Conservation (phyloP, 805 yeast genomes). For the Grigorovia humatica region DNA sequence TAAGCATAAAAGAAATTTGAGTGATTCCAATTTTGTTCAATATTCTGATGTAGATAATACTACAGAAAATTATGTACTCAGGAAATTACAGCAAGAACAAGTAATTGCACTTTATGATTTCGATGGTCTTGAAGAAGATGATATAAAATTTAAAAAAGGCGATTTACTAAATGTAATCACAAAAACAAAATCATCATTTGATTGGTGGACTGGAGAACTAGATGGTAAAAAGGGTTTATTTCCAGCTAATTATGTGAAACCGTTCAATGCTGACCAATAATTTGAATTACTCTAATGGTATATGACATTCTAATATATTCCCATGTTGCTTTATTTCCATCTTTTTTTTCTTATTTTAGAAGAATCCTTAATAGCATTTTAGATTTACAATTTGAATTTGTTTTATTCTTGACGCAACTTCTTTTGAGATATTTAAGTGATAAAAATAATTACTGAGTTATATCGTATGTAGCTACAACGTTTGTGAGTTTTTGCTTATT, state of each 20-base stretch:
- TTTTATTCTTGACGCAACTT: too few species aligned
- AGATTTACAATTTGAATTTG: too few species aligned
- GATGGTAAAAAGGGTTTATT: constrained; percentile 83
- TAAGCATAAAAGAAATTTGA: not conserved
- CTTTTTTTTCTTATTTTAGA: too few species aligned
- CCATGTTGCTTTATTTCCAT: too few species aligned
- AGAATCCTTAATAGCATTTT: too few species aligned
- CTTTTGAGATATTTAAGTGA: too few species aligned
- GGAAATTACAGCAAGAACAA: not conserved
- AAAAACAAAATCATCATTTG: constrained; percentile 80
- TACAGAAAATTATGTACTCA: not conserved
- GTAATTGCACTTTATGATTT: constrained; percentile 86
- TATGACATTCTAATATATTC: too few species aligned
- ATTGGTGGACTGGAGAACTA: constrained; percentile 97
- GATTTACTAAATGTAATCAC: constrained; percentile 81
- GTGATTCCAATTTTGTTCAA: not conserved
- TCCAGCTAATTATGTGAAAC: constrained; percentile 93
- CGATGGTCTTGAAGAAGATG: constrained; percentile 90
- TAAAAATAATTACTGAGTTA: not conserved
- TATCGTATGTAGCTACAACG: not conserved
- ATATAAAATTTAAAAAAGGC: constrained; percentile 86
- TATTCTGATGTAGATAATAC: not conserved
- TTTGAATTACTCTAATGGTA: too few species aligned
- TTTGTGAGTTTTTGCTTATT: not conserved
- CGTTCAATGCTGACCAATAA: constrained; percentile 26